Conservation (phyloP, 2,329 filamentous ascomycete genomes). For the Apiospora marii region DNA sequence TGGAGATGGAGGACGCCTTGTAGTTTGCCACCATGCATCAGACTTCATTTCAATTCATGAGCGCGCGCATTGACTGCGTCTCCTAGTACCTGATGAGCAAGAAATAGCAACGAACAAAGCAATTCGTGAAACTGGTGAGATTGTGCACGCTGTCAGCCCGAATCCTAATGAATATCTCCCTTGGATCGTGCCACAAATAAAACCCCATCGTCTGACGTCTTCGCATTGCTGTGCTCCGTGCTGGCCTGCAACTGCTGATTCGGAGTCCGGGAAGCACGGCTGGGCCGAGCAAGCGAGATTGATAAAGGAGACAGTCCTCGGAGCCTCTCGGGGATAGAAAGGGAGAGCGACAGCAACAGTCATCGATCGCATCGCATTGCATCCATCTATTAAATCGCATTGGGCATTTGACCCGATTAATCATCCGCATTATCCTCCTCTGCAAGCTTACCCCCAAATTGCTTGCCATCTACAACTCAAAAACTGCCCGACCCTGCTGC, state of each 20-base stretch:
- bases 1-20: constrained; percentile 3
- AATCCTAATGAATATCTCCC: constrained; percentile 6
- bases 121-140: not conserved
- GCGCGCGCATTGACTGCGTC: not conserved
- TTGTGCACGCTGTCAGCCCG: not conserved
- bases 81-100: not conserved
- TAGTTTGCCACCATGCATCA: constrained; percentile 11
- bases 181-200: constrained; percentile 8
- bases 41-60: constrained; percentile 21
- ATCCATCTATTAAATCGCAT: not conserved
- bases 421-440: constrained; percentile 10
- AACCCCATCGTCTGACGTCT: constrained; percentile 13
- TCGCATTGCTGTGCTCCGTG: constrained; percentile 21
- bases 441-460: constrained; percentile 10
- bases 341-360: constrained; percentile 9
- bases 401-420: constrained; percentile 1
- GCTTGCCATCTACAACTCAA: constrained; percentile 1
- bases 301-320: constrained; percentile 22
- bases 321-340: constrained; percentile 10
- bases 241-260: constrained; percentile 22
- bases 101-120: not conserved
- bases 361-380: constrained; percentile 19
- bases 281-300: constrained; percentile 23
- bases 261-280: constrained; percentile 20
- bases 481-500: constrained; percentile 11